Conservation (phyloP, 805 yeast genomes). For the Saturnispora saitoi region DNA sequence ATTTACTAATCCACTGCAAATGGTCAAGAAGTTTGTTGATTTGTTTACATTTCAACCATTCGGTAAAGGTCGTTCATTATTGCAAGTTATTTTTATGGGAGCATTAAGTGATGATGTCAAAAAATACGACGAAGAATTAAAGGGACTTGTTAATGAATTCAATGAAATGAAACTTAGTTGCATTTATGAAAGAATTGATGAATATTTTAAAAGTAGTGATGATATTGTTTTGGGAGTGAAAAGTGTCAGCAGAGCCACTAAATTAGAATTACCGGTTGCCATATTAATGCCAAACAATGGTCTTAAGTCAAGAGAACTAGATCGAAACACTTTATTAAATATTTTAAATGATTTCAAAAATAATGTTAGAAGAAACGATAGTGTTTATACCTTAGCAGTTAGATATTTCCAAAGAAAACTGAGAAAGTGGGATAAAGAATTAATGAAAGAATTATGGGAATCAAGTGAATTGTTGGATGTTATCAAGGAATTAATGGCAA, state of each 20-base stretch:
- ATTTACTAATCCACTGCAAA: constrained; percentile 80
- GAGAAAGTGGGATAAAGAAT: constrained; percentile 66
- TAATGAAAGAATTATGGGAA: constrained; percentile 71
- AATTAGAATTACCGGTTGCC: constrained; percentile 11
- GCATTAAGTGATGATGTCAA: constrained; percentile 67
- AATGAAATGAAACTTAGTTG: not conserved
- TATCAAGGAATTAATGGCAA: constrained; percentile 60
- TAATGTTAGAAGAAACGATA: constrained; percentile 11
- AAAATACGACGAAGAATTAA: constrained; percentile 40
- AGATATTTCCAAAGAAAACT: constrained; percentile 56
- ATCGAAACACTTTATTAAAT: not conserved
- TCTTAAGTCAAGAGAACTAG: constrained; percentile 5
- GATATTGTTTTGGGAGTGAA: constrained; percentile 24
- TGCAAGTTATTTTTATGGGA: constrained; percentile 69
- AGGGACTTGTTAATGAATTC: constrained; percentile 2
- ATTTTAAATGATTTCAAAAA: constrained; percentile 11
- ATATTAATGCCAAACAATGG: constrained; percentile 12
- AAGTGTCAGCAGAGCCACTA: constrained; percentile 19
- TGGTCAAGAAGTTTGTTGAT: constrained; percentile 73
- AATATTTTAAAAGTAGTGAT: constrained; percentile 24
- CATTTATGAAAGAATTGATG: constrained; percentile 22
- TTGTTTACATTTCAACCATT: constrained; percentile 58
- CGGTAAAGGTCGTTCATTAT: constrained; percentile 38
- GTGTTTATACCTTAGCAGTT: constrained; percentile 41
- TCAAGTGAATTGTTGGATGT: constrained; percentile 76